Conservation (phyloP, 2,329 filamentous ascomycete genomes). For the Celoporthe dispersa region DNA sequence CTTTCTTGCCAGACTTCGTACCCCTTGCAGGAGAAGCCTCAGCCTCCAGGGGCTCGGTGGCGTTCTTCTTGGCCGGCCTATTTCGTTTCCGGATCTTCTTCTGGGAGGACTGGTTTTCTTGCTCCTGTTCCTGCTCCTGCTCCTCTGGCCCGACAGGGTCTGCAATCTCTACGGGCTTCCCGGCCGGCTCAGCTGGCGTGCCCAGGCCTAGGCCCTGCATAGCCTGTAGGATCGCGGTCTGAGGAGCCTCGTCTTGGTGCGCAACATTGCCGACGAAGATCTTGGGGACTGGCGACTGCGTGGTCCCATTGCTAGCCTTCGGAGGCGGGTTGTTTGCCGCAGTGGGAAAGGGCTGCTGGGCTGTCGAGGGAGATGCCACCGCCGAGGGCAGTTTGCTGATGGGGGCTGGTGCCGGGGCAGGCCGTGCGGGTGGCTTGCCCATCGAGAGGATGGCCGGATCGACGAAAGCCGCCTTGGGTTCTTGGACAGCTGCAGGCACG, state of each 20-base stretch:
- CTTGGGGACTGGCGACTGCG: conserved; percentile 23
- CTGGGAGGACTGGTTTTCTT: conserved; percentile 30
- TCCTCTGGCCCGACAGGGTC: conserved; percentile 31
- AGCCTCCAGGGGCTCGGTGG: conserved; percentile 37
- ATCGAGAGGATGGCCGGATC: conserved; percentile 84
- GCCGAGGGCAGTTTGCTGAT: conserved; percentile 8
- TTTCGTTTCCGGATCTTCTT: conserved; percentile 39
- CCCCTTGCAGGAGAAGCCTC: conserved; percentile 32
- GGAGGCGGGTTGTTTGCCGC: conserved; percentile 3
- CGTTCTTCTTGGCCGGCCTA: conserved; percentile 37
- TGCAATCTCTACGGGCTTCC: conserved; percentile 32
- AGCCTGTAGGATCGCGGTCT: conserved; percentile 30
- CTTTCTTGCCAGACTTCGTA: conserved; percentile 39
- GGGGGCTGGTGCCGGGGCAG: conserved; percentile 23
- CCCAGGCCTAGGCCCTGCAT: conserved; percentile 34
- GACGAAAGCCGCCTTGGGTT: conserved; percentile 58
- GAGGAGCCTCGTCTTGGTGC: conserved; percentile 30
- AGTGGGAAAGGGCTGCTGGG: conserved; percentile 29
- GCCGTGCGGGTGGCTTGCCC: conserved; percentile 46
- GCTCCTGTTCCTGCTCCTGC: conserved; percentile 25
- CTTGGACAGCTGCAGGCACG: conserved; percentile 33
- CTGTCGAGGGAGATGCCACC: conserved; percentile 32
- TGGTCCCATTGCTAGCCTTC: conserved; percentile 13
- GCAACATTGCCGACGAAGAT: conserved; percentile 22
- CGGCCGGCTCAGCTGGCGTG: conserved; percentile 29